A percentile compares a stretch with the other conserved stretches of the same genome.
phyloP scores from a whole-genome alignment of 2,329 filamentous ascomycete genomes.

The Ophiocordyceps camponoti-saundersi region DNA sequence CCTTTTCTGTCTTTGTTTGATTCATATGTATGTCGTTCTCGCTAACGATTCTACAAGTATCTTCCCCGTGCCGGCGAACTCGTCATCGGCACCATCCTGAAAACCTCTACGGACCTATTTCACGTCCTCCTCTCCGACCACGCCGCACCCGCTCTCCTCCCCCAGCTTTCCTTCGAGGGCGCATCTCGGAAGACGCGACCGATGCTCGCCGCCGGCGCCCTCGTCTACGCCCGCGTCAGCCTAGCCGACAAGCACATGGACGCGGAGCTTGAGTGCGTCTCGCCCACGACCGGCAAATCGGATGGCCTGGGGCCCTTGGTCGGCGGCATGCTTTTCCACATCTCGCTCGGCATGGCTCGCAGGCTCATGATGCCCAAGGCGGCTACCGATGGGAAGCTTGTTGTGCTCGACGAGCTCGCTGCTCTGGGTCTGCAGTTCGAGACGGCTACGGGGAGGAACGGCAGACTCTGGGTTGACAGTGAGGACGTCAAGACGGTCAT shows the following conservation, averaged over 20 bases:
- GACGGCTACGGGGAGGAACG: constrained; percentile 84
- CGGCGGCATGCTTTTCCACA: constrained; percentile 71
- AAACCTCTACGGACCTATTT: constrained; percentile 60
- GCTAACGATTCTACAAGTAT: no score
- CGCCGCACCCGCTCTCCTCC: constrained; percentile 50
- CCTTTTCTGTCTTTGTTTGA: neutral
- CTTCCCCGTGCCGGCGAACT: constrained; percentile 66
- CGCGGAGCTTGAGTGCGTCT: constrained; percentile 79
- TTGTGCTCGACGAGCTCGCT: constrained; percentile 66
- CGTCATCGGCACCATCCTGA: constrained; percentile 72
- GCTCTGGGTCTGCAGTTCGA: constrained; percentile 70
- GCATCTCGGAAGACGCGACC: constrained; percentile 87
- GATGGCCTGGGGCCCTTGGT: constrained; percentile 74
- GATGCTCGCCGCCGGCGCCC: constrained; percentile 51
- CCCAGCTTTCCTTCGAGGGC: constrained; percentile 81
- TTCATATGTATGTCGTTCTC: no score
- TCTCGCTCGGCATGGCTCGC: constrained; percentile 70
- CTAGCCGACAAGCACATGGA: constrained; percentile 71
- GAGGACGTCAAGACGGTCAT: constrained; percentile 56
- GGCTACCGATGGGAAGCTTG: constrained; percentile 44
- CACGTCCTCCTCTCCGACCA: constrained; percentile 59
- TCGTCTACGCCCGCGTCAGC: constrained; percentile 78
- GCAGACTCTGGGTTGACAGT: constrained; percentile 79
- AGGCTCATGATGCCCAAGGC: constrained; percentile 52
- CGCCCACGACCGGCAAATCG: constrained; percentile 68